A percentile compares a stretch with the other conserved stretches of the same genome.
Conservation (phyloP, 176 grass and related monocot species). For the Phragmites australis region DNA sequence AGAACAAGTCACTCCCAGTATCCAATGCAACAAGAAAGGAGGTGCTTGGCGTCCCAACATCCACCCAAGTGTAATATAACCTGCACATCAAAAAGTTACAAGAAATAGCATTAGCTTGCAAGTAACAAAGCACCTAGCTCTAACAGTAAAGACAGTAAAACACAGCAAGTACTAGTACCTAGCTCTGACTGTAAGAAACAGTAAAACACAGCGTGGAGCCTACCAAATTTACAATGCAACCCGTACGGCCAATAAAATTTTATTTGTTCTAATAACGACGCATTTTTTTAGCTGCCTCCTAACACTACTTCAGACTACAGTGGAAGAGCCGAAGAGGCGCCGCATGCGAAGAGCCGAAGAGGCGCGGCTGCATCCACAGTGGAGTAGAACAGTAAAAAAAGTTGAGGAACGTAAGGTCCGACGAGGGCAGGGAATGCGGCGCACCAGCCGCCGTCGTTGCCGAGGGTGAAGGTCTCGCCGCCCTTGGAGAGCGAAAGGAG, state of each 20-base stretch:
- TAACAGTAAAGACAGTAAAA: not conserved
- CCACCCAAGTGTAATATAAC: constrained; percentile 97
- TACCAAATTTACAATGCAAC: constrained; percentile 11
- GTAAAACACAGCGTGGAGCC: not conserved
- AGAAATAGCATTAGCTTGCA: constrained; percentile 18
- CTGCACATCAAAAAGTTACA: constrained; percentile 36
- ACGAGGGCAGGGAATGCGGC: constrained; percentile 21
- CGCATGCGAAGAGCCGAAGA: not conserved
- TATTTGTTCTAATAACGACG: not conserved
- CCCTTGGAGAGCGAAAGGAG: constrained; percentile 65
- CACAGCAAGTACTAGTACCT: not conserved
- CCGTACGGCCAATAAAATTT: not conserved
- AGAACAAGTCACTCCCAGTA: constrained; percentile 96
- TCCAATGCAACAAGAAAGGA: constrained; percentile 92
- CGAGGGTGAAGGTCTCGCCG: constrained; percentile 46
- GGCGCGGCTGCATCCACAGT: not conserved
- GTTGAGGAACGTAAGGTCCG: constrained; percentile 8
- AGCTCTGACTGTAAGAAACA: not conserved
- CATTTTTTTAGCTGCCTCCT: not conserved
- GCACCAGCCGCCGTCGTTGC: constrained; percentile 85
- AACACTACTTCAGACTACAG: not conserved
- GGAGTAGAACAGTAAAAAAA: constrained; percentile 4
- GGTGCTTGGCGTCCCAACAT: constrained; percentile 79
- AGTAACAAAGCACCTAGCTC: not conserved
- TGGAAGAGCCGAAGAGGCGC: not conserved